Evolutionary conservation across 768 basidiomycete genomes (phyloP).

Genomic region (Termitomyces titanicus): DNA sequence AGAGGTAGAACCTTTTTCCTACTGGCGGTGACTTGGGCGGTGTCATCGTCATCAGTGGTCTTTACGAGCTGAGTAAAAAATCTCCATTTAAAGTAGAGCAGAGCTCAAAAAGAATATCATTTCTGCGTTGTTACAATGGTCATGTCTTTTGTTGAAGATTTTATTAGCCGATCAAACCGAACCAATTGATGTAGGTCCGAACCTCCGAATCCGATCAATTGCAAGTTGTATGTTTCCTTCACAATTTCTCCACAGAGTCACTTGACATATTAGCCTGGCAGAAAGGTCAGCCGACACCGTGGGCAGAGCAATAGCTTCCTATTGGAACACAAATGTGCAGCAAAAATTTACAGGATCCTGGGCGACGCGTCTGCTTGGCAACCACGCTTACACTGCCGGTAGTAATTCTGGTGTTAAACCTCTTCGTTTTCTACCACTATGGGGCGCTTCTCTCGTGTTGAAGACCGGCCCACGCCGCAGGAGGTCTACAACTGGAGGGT

Average conservation of each 20-base stretch:
- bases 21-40: background rate
- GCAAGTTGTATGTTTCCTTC: too few species aligned
- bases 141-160: background rate
- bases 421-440: slow-evolving; percentile 3
- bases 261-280: background rate
- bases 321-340: background rate
- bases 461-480: slow-evolving; percentile 21
- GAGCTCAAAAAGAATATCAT: background rate
- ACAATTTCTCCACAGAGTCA: too few species aligned
- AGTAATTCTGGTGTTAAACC: background rate
- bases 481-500: slow-evolving; percentile 40
- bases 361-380: background rate
- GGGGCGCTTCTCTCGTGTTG: slow-evolving; percentile 19
- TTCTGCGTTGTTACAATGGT: background rate
- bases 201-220: too few species aligned
- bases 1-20: slow-evolving; percentile 23
- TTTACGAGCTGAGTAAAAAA: too few species aligned
- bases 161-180: background rate
- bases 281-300: slow-evolving; percentile 1
- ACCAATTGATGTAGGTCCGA: background rate
- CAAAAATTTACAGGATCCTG: background rate
- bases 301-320: too few species aligned
- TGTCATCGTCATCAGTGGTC: too few species aligned
- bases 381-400: background rate
- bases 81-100: background rate